phyloP scores from a whole-genome alignment of 306 rosid genomes.

The Malus sylvestris region DNA sequence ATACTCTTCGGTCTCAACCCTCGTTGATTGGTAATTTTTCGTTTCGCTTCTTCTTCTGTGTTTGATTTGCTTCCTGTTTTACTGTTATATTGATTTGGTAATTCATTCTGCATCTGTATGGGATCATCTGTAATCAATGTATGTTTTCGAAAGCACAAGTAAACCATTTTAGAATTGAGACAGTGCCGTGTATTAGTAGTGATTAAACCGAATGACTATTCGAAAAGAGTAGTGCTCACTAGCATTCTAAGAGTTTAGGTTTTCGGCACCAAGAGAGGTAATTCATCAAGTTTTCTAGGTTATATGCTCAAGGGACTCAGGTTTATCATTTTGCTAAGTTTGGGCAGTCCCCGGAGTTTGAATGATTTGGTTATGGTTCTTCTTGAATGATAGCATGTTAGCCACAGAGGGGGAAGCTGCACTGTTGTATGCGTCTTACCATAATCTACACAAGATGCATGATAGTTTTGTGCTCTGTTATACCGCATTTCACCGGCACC shows the following conservation, averaged over 20 bases:
- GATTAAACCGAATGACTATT: neutral
- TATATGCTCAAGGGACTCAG: neutral
- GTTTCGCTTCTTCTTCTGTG: neutral
- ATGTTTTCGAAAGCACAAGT: neutral
- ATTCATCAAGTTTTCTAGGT: neutral
- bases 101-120: neutral
- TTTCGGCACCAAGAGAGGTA: neutral
- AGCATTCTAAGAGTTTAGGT: neutral
- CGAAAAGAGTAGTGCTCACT: neutral
- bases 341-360: neutral
- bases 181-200: neutral
- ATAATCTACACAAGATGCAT: neutral
- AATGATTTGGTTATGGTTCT: neutral
- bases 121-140: neutral
- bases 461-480: neutral
- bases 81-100: neutral
- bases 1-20: constrained; percentile 67
- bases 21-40: constrained; percentile 49
- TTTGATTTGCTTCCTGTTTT: neutral
- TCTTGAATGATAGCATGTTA: neutral
- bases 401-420: neutral
- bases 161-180: neutral
- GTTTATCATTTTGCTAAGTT: neutral
- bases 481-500: neutral
- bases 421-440: neutral